A percentile compares a stretch with the other conserved stretches of the same genome.
Evolutionary conservation across 2,329 filamentous ascomycete genomes (phyloP).

Genomic region (Phialemoniopsis sp.): DNA sequence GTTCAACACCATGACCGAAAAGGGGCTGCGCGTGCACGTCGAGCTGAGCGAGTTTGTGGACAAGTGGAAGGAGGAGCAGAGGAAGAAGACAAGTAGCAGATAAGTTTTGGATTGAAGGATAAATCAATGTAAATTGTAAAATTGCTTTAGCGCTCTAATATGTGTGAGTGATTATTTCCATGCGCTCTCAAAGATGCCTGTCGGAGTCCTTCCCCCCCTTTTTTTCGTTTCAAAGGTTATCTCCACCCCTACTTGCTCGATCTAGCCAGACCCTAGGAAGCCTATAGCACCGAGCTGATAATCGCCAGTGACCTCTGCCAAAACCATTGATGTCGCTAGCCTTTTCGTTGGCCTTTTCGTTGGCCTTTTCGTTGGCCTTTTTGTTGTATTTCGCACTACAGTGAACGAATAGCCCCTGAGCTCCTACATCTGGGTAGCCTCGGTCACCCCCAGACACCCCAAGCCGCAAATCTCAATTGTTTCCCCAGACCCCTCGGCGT

Average conservation of each 20-base stretch:
- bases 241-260: not conserved
- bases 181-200: not conserved
- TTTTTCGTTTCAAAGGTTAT: not conserved
- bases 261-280: not conserved
- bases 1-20: constrained; percentile 9
- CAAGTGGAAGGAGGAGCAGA: constrained; percentile 1
- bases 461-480: not conserved
- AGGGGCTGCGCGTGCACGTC: constrained; percentile 13
- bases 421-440: too few relatives aligned
- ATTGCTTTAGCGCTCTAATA: not conserved
- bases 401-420: too few relatives aligned
- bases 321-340: too few relatives aligned
- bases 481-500: not conserved
- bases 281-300: too few relatives aligned
- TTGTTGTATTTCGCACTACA: too few relatives aligned
- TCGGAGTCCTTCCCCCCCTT: not conserved
- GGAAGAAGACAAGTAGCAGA: not conserved
- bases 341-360: too few relatives aligned
- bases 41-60: constrained; percentile 10
- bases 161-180: not conserved
- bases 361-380: too few relatives aligned
- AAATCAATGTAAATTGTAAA: not conserved
- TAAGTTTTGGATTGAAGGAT: not conserved
- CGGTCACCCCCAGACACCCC: too few relatives aligned
- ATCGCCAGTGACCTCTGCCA: too few relatives aligned